Conservation (phyloP, 1,284 basidiomycete species). For the Marasmius sp. region DNA sequence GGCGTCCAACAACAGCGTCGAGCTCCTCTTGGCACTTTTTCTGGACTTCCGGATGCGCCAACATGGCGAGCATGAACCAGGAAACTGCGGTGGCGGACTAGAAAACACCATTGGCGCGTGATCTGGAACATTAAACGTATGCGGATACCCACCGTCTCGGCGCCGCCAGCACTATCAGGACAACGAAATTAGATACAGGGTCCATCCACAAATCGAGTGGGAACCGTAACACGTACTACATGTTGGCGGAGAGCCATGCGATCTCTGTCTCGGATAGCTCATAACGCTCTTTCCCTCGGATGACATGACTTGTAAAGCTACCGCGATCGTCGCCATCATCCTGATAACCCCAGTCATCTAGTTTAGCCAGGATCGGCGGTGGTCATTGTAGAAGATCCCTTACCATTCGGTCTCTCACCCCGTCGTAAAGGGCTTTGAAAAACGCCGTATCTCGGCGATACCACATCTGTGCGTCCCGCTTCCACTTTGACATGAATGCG, state of each 20-base stretch:
- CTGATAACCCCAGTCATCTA: not conserved
- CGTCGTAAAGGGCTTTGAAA: not conserved
- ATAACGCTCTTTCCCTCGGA: not conserved
- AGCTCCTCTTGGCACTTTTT: slow-evolving; percentile 27
- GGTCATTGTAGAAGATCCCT: not conserved
- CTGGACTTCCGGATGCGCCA: slow-evolving; percentile 27
- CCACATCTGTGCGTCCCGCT: slow-evolving; percentile 15
- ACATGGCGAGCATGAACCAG: slow-evolving; percentile 21
- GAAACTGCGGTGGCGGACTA: slow-evolving; percentile 13
- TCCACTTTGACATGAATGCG: slow-evolving; percentile 24
- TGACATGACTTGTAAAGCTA: not conserved
- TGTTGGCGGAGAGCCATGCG: slow-evolving; percentile 7
- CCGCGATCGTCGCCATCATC: not conserved
- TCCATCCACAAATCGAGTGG: too few species aligned
- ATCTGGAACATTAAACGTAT: not conserved
- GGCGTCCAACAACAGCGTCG: slow-evolving; percentile 25
- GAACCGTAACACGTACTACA: slow-evolving; percentile 3
- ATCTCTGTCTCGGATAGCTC: not conserved
- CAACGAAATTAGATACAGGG: not conserved
- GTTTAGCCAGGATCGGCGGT: not conserved
- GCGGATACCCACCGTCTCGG: slow-evolving; percentile 8
- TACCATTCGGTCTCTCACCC: not conserved
- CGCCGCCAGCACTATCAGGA: slow-evolving; percentile 7
- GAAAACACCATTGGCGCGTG: not conserved
- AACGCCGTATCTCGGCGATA: not conserved